phyloP scores from a whole-genome alignment of 768 basidiomycete species.

The Panus rudis region DNA sequence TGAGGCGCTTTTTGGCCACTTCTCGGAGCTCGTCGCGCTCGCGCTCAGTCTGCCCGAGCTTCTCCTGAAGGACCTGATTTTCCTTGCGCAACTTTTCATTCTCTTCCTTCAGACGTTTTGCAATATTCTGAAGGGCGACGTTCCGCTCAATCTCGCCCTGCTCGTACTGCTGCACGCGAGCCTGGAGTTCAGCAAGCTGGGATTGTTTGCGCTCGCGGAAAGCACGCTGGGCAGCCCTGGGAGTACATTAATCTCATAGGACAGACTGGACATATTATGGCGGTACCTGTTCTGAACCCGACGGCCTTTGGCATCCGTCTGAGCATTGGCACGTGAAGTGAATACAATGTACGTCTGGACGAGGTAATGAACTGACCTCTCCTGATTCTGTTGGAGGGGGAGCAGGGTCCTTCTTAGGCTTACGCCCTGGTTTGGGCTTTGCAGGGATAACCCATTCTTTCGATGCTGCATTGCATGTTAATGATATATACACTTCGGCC shows the following conservation, averaged over 20 bases:
- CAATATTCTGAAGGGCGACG: constrained; percentile 74
- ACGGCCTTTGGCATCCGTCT: constrained; percentile 51
- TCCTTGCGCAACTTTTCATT: constrained; percentile 69
- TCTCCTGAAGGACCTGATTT: constrained; percentile 50
- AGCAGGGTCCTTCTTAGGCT: constrained; percentile 68
- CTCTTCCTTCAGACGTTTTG: constrained; percentile 81
- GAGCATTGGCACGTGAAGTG: constrained; percentile 11
- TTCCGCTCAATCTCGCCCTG: constrained; percentile 89
- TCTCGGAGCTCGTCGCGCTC: constrained; percentile 15
- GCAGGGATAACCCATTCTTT: constrained; percentile 87
- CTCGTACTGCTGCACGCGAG: constrained; percentile 77
- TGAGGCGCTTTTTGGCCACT: constrained; percentile 49
- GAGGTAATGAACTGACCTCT: constrained; percentile 35
- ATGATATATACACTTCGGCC: constrained; percentile 7
- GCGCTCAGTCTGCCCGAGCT: constrained; percentile 24
- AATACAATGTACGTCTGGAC: neutral
- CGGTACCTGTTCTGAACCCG: constrained; percentile 71
- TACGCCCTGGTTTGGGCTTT: constrained; percentile 81
- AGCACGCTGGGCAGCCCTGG: constrained; percentile 80
- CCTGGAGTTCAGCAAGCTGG: constrained; percentile 81
- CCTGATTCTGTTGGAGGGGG: constrained; percentile 33
- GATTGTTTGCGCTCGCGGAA: constrained; percentile 87
- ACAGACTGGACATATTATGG: neutral
- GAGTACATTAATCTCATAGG: neutral
- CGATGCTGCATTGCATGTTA: constrained; percentile 46